Evolutionary conservation across 805 yeast species (phyloP).

Genomic region (Vanderwaltozyma tropicalis): DNA sequence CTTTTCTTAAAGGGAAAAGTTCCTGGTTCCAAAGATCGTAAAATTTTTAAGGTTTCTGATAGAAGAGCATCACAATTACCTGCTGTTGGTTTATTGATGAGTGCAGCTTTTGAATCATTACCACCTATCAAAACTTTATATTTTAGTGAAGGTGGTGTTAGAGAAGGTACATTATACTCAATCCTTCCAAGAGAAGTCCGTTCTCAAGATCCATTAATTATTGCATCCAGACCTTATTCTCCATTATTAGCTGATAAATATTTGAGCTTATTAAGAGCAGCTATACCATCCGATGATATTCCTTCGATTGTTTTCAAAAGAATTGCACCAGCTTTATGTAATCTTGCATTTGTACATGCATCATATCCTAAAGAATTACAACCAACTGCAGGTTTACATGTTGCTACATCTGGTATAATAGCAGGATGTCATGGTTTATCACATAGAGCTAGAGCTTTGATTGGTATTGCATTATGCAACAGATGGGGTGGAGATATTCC

Average conservation of each 20-base stretch:
- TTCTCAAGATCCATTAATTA: conserved; percentile 55
- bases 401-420: conserved; percentile 64
- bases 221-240: conserved; percentile 64
- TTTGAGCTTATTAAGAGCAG: conserved; percentile 40
- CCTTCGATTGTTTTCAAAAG: conserved; percentile 50
- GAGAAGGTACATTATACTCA: conserved; percentile 66
- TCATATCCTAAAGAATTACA: conserved; percentile 70
- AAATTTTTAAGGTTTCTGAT: conserved; percentile 55
- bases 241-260: conserved; percentile 53
- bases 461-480: conserved; percentile 66
- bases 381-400: conserved; percentile 61
- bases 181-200: conserved; percentile 47
- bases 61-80: conserved; percentile 59
- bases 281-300: conserved; percentile 46
- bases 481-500: conserved; percentile 78
- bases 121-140: conserved; percentile 53
- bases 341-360: conserved; percentile 65
- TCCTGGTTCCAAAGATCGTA: conserved; percentile 34
- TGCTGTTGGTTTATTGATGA: conserved; percentile 52
- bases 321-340: conserved; percentile 61
- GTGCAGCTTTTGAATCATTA: conserved; percentile 51
- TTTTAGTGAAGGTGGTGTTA: conserved; percentile 67
- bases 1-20: conserved; percentile 39
- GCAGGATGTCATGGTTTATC: conserved; percentile 70
- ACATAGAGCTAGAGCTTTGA: conserved; percentile 58